Evolutionary conservation across 2,329 filamentous ascomycete species (phyloP), one percentile per base, ranked within the genome.

Genomic region (Exophiala mesophila): DNA sequence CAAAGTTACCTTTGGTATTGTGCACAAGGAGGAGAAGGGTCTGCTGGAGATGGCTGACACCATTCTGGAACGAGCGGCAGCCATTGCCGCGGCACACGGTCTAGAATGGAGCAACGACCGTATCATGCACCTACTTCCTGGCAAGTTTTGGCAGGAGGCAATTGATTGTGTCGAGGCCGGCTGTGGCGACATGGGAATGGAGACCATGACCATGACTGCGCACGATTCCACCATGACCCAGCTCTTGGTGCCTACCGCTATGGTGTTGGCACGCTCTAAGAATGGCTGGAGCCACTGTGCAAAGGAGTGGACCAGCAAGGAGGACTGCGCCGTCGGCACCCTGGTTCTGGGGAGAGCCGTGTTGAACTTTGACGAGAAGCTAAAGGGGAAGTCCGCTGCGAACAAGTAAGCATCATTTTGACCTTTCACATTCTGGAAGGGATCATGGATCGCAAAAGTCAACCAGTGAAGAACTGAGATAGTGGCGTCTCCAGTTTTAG

Each of bases 171-270:
- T 59, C 20, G 44, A 43, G 36, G 39, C 47, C 18, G 55, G 55
- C 13, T 56, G 57, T 31, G 52, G 55, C 19, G 47, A 54, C 26
- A 54, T 50, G 24, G 55, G 56, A 7, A 52, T 55, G 18, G 54
- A 35, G 8, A 41, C 47, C 6, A 34, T 48, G 17, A 58, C 55
- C 17, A 42, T 42, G n/a, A 57, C 56, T 3, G 55, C 50, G 1
- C 56, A 59, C 36, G 57, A 57, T 41, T 55, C 50, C 10, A 54
- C 54, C 7, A 57, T 55, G 53, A 58, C 55, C 5, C 41, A 39
- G 16, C 43, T 55, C 3, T 35, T 45, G 28, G 49, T 44, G 18
- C 54, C 57, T 9, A 59, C 55, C 2, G 54, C 48, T 9, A 58
- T 58, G 55, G 49, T 59, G 4, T 59, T 59, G 24, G 55, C 52